Evolutionary conservation across 345 rosid species (phyloP), one percentile per base, ranked within the genome.

Genomic region (Ailanthus altissimus): DNA sequence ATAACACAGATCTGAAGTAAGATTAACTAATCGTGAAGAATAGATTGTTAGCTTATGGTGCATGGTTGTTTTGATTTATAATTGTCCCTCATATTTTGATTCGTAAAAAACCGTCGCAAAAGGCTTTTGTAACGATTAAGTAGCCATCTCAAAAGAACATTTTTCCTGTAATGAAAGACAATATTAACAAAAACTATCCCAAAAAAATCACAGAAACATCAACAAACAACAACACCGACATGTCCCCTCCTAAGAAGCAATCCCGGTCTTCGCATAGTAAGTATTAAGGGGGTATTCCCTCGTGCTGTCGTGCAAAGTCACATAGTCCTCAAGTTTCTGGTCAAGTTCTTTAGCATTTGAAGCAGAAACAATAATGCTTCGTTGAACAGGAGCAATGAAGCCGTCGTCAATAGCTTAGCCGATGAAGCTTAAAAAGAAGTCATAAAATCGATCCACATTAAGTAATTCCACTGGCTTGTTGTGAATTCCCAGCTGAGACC

Each of bases 321-420:
- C 90, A 69, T 90, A 90, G 0, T 86, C 90, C 87, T 90, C 94
- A 4, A 90, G 94, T 61, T 89, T 87, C 36, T 87, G 88, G n/a
- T 87, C 84, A 32, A 90, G 88, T 23, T 87, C 90, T 45, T 51
- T 76, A 12, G 90, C 88, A 74, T 76, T 85, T 1, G 92, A 79
- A 26, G 94, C 94, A 26, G 89, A 87, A 75, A 90, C 90, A 69
- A 90, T 68, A 62, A 90, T 90, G 81, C 56, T 76, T 32, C 92
- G 88, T 73, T 90, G 89, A 38, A 89, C 79, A 40, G 91, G 92
- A 57, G 11, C 40, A 66, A 87, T 84, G 74, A 85, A 87, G 57
- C 88, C 90, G 63, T 87, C 90, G 23, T 83, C 90, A 60, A 87
- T 85, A 1, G 90, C 87, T 80, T 87, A 85, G 79, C 85, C 87